Evolutionary conservation across 345 rosid genomes (phyloP), one percentile per base, ranked within the genome.

Genomic region (Aquilaria malaccensis): DNA sequence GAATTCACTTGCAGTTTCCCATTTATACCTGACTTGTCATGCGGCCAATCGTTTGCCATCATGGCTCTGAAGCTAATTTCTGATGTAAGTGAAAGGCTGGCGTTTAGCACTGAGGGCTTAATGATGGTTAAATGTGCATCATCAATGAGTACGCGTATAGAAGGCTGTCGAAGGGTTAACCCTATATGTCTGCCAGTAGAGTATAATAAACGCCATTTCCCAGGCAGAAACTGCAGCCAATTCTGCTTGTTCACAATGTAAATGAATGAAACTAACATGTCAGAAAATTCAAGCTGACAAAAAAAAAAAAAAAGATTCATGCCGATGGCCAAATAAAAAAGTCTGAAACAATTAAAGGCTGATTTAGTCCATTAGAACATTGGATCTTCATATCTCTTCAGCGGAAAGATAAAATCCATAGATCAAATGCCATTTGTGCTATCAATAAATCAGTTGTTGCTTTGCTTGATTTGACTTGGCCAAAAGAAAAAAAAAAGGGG

Each of bases 191-290:
- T 89, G 55, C 97, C 97, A 0, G 97, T 89, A 47, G 81, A 79
- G 82, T 89, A 93, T 50, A 93, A 61, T 14, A 89, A 65, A 51
- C 95, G 96, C 97, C 98, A 93, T 66, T 81, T 89, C 30, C 98
- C 97, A 0, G 97, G 94, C 29, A 93, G 78, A 60, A 89, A 78
- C 69, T 89, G 87, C 66, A 84, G 65, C 96, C 96, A 89, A 62
- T 75, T 83, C 96, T 93, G 85, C 70, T 68, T 5, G 55, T 52
- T 14, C 55, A 67, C 62, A 29, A 12, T 22, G 33, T 61, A 55
- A 10, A 54, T 46, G 57, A 64, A 64, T 65, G 29, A 2, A 48
- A 63, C 43, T 46, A 53, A 14, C n/a, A 32, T 13, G 13, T 33
- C 13, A 41, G 59, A 52, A 50, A 60, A 9, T 49, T n/a, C 52